These are phyloP conservation scores for Ilyonectria robusta DNA, from an alignment of 2,329 filamentous ascomycete species.

Conservation along the genomic window DNA sequence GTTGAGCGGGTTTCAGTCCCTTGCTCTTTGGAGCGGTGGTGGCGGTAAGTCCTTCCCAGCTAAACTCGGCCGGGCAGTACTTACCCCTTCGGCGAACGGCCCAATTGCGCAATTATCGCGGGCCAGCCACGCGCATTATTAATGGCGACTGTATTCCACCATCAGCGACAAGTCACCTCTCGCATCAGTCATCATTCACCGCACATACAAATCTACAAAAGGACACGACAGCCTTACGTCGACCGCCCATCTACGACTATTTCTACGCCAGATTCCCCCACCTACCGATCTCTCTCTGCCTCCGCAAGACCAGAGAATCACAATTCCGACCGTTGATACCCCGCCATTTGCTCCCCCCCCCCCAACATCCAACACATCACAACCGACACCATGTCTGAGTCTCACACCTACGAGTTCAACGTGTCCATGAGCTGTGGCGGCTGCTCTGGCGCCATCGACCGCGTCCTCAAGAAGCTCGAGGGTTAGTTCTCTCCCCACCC, in stretches of 20 bases:
- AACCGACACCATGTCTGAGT: slow-evolving; percentile 74
- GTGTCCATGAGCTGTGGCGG: slow-evolving; percentile 95
- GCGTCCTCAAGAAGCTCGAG: slow-evolving; percentile 92
- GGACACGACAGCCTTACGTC: slow-evolving; percentile 23
- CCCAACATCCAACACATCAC: slow-evolving; percentile 17
- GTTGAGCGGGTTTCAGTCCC: slow-evolving; percentile 9
- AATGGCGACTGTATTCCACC: slow-evolving; percentile 33
- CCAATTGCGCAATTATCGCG: slow-evolving; percentile 49
- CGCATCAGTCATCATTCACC: slow-evolving; percentile 15
- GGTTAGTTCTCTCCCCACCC: slow-evolving; percentile 67
- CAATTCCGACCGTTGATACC: slow-evolving; percentile 30
- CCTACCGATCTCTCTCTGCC: slow-evolving; percentile 13
- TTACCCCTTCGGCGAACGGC: slow-evolving; percentile 18
- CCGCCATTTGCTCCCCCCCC: slow-evolving; percentile 32
- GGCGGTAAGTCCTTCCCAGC: background rate
- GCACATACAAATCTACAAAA: slow-evolving; percentile 9
- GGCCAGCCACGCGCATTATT: slow-evolving; percentile 39
- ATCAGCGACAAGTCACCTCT: slow-evolving; percentile 35
- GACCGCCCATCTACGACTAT: background rate
- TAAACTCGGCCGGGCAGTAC: slow-evolving; percentile 14
- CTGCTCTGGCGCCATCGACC: slow-evolving; percentile 94
- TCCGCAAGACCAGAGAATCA: slow-evolving; percentile 13
- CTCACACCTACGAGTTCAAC: slow-evolving; percentile 94
- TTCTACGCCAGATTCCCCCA: background rate
- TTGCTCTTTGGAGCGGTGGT: background rate